A percentile compares a stretch with the other conserved stretches of the same genome.
Conservation (phyloP, 208 protist species). For the Vickermania spadyakhi region DNA sequence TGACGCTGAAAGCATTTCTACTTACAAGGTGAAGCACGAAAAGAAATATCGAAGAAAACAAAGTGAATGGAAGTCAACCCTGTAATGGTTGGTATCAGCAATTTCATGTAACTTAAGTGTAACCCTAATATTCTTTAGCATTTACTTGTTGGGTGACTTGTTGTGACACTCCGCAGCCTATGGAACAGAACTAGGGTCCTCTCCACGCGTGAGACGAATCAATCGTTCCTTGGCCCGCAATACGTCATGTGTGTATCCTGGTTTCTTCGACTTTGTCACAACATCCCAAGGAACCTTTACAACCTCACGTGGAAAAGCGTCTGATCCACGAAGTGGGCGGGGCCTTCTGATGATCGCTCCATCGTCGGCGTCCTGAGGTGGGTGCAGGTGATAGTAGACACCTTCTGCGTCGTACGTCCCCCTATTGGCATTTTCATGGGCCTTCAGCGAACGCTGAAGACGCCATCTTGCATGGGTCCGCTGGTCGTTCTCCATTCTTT, state of each 20-base stretch:
- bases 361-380: slow-evolving; percentile 21
- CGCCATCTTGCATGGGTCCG: neutral
- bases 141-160: slow-evolving; percentile 10
- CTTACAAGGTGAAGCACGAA: too few species aligned
- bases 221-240: slow-evolving; percentile 78
- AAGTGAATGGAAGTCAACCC: too few species aligned
- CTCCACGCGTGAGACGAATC: slow-evolving; percentile 73
- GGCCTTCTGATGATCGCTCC: slow-evolving; percentile 51
- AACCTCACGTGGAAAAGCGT: slow-evolving; percentile 28
- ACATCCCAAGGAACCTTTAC: slow-evolving; percentile 84
- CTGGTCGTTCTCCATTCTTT: too few species aligned
- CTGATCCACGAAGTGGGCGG: slow-evolving; percentile 48
- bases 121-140: too few species aligned
- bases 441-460: neutral
- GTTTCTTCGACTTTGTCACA: slow-evolving; percentile 47
- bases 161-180: slow-evolving; percentile 18
- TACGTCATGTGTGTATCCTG: slow-evolving; percentile 61
- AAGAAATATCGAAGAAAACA: too few species aligned
- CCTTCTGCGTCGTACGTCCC: slow-evolving; percentile 81
- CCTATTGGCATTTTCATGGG: neutral
- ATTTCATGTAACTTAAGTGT: too few species aligned
- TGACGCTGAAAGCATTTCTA: too few species aligned
- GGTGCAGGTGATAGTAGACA: slow-evolving; percentile 71
- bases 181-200: slow-evolving; percentile 76
- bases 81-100: too few species aligned